Base-by-base conservation (phyloP, 208 protist species). In the Trypanosoma scelopori region DNA sequence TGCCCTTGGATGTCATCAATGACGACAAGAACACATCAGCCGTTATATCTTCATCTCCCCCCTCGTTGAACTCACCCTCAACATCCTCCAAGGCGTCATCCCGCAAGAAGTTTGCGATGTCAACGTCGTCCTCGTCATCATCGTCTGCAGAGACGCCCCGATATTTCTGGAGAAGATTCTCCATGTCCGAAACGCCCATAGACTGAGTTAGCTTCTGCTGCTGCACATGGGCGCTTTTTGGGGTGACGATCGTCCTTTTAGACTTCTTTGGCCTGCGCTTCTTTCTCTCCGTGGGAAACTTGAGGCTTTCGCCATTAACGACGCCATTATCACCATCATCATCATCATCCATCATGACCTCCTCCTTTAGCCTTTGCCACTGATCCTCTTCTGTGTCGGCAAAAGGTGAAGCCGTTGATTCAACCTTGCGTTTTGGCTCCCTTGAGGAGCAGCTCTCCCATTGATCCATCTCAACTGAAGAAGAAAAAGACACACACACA, bases 141-240 rank as follows among this genome's bases (percentile, higher is more conserved):
- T 89, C 84, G 15, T 74, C 56, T 47, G 64, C 61, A 30, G 66
- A 64, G 41, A 51, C 18, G 35, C 22, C 53, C 1, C 65, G 71
- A 60, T 76, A 83, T n/a, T 79, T 73, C 61, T 75, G 78, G 37
- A 94, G 60, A 3, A 89, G 30, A 9, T 74, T 71, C 22, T 89
- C 79, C 74, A 92, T 88, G 42, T 93, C 85, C n/a, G 65, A 47
- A n/a, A 80, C 65, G 42, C 67, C 82, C 28, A 87, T 78, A n/a
- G 84, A 37, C 42, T 92, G 74, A 13, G 59, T 59, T 12, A 95
- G 68, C 20, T 86, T 95, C 43, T 87, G 66, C 58, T 95, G 89
- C 62, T 84, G 90, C 37, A 71, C 0, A 20, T 87, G 72, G 27
- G 25, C 49, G 48, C n/a, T 69, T 76, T 58, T 74, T 42, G 16